Conservation (phyloP, 2,329 filamentous ascomycete genomes). For the Coniochaeta ligniaria region DNA sequence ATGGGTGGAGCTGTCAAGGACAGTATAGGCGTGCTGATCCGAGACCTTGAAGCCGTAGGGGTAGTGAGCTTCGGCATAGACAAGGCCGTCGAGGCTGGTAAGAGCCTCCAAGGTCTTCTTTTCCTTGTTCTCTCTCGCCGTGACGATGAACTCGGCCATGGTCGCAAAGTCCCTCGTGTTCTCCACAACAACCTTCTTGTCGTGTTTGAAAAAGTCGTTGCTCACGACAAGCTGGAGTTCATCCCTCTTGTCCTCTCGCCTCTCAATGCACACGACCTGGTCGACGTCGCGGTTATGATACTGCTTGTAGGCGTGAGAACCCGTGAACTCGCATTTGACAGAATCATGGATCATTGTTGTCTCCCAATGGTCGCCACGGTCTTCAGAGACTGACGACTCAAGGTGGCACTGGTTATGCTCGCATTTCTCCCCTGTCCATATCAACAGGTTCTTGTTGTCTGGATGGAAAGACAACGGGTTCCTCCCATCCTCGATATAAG, state of each 20-base stretch:
- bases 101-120: constrained; percentile 66
- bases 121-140: constrained; percentile 67
- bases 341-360: constrained; percentile 67
- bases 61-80: constrained; percentile 78
- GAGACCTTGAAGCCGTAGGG: constrained; percentile 75
- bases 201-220: constrained; percentile 67
- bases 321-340: constrained; percentile 80
- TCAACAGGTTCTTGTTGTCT: constrained; percentile 78
- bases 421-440: constrained; percentile 79
- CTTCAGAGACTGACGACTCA: constrained; percentile 68
- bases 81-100: constrained; percentile 76
- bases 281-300: constrained; percentile 35
- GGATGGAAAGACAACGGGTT: constrained; percentile 72
- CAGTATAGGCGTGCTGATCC: constrained; percentile 79
- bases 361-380: constrained; percentile 76
- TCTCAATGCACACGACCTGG: constrained; percentile 57
- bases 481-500: constrained; percentile 18
- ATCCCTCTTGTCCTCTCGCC: constrained; percentile 56
- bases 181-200: constrained; percentile 53
- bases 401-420: constrained; percentile 56
- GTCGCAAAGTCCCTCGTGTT: constrained; percentile 82
- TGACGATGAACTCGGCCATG: constrained; percentile 94
- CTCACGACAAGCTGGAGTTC: constrained; percentile 68
- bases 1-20: constrained; percentile 90
- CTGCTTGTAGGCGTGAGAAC: constrained; percentile 44